Evolutionary conservation across 1,284 basidiomycete species (phyloP), one percentile per base, ranked within the genome.

Genomic region (Bjerkandera adusta): DNA sequence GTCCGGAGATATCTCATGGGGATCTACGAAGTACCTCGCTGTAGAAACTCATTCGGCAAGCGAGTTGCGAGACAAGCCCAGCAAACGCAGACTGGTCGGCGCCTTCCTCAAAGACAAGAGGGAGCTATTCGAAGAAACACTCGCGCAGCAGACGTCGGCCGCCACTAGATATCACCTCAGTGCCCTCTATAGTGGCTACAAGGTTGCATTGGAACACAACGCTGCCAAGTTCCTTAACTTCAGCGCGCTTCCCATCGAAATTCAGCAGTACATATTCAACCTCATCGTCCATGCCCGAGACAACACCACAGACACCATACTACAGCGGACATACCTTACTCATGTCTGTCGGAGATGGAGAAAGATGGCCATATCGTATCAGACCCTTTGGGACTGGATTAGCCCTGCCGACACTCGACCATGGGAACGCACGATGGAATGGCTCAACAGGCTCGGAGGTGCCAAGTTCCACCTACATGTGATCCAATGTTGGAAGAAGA

Each of bases 181-280:
- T 27, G 3, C n/a, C n/a, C n/a, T n/a, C n/a, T n/a, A n/a, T n/a
- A n/a, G n/a, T n/a, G n/a, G n/a, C n/a, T n/a, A n/a, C n/a, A 27
- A 41, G 25, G 30, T 27, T 16, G 16, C 26, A 15, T 41, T 27
- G 25, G 30, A 41, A 18, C 38, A 22, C 24, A 41, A 41, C 15
- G 18, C 30, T 29, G 38, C 38, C 2, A 41, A 29, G 12, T 21
- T 24, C 16, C 30, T 41, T 20, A 24, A 15, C 2, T 27, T 41
- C 26, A 41, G 30, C 10, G 2, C 10, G 4, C 38, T 41, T 6
- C 82, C 83, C 2, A 59, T 64, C 30, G 83, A 85, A 57, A 78
- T 85, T 43, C 60, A 83, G 46, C 64, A 64, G 60, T 73, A 77
- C 47, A 81, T 85, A 49, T 73, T 85, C 49, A 76, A 73, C 48